Evolutionary conservation across 768 basidiomycete genomes (phyloP), one percentile per base, ranked within the genome.

Genomic region (Mycena galericulata): DNA sequence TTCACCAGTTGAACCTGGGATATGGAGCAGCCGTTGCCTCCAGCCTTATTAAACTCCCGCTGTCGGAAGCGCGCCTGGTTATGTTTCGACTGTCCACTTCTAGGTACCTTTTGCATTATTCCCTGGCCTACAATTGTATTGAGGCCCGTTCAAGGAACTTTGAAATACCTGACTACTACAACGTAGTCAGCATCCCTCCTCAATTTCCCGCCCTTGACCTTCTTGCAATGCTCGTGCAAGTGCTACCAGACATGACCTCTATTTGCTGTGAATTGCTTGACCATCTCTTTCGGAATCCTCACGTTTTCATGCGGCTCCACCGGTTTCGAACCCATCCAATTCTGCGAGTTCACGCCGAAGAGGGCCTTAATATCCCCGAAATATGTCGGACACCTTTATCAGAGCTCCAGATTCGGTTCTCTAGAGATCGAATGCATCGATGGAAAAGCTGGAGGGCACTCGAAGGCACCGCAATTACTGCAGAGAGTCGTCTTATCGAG

Each of bases 361-460:
- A 64, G 32, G 47, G 18, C 6, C 51, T 64, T 15, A 45, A 56
- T 20, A 55, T 55, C n/a, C 62, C 62, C 2, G 18, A 10, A 4
- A 54, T 64, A 14, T 64, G 62, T 27, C 62, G 62, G 9, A 64
- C 62, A 12, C 62, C 62, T 0, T 45, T 64, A 0, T 40, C 62
- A 0, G 41, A 56, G 36, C 24, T 64, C 24, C 62, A 64, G 24
- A n/a, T 46, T 7, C 27, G 41, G n/a, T 62, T 62, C 30, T 53
- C 41, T 1, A 15, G 32, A 10, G 61, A 62, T 18, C 46, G 36
- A 10, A 62, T 54, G 61, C 38, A 64, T 56, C 62, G 62, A 0
- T 64, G 62, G 62, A 64, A 46, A 6, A 64, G 15, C 22, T 64
- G 62, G 62, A 54, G 49, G 34, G 30, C 46, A 17, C 36, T 64